Base-by-base conservation (phyloP, 768 basidiomycete species). In the Pulveroboletus sp. region DNA sequence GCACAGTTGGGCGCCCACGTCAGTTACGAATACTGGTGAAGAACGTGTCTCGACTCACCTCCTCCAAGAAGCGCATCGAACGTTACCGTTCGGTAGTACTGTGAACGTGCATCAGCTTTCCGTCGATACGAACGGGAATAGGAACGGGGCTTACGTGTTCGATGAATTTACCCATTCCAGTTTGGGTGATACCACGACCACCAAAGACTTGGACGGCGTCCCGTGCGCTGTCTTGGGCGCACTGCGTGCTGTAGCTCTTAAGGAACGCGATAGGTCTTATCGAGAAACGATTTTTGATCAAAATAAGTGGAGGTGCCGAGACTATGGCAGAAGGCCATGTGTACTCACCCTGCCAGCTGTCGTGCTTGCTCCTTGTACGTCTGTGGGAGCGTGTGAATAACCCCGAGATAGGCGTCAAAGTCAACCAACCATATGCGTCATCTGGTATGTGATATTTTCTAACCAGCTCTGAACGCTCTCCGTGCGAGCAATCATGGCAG, bases 401-500 rank as follows among this genome's bases (percentile, higher is more conserved):
- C 26, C 19, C 23, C 2, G 3, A 27, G 13, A 0, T n/a, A 20
- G 38, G 17, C 7, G 9, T 16, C 30, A 20, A 20, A 14, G 14
- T 27, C 20, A 17, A 48, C 70, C 40, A 16, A 77, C 75, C 91
- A 93, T 92, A 48, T 89, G 78, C 56, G 74, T 82, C 89, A 93
- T 92, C 66, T 93, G 91, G 64, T 83, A 86, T 0, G 91, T 93
- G 45, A 94, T 69, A 49, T 79, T 86, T 71, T 94, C 92, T 16
- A 93, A 70, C 90, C 89, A 93, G n/a, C 75, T 78, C 61, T 93
- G 93, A 10, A 80, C 79, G 23, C 83, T 79, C 64, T 94, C 92
- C 26, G 84, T 75, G 31, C 89, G 83, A 26, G 89, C 78, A 47
- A 96, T 93, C 91, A 98, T 98, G 6, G 63, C 74, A 4, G 93